These are phyloP conservation scores for Fusarium sp. DNA, from an alignment of 2,329 filamentous ascomycete species.

Conservation along the genomic window DNA sequence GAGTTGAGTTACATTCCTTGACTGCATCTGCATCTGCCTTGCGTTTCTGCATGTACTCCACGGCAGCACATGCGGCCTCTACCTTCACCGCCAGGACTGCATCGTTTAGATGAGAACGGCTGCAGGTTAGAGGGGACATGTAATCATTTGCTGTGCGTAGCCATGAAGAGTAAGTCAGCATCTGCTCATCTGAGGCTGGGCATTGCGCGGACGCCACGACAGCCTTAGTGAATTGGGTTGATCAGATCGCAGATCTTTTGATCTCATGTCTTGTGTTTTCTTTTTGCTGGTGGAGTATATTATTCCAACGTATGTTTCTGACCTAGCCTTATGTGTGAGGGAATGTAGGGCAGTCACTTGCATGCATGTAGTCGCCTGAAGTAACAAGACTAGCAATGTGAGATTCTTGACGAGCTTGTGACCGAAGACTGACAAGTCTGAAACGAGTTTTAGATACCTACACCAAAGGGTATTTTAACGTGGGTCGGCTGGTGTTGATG, in stretches of 20 bases:
- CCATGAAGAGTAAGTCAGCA: slow-evolving; percentile 13
- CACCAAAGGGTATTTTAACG: neutral
- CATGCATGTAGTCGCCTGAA: neutral
- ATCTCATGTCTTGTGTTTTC: slow-evolving; percentile 27
- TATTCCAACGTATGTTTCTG: neutral
- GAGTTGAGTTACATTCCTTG: slow-evolving; percentile 16
- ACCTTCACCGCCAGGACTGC: slow-evolving; percentile 30
- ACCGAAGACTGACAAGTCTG: neutral
- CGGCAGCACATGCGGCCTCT: neutral
- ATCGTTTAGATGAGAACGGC: slow-evolving; percentile 20
- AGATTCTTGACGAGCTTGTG: neutral
- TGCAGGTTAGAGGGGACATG: neutral
- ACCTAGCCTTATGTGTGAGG: neutral
- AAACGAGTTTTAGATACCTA: neutral
- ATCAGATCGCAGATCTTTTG: slow-evolving; percentile 41
- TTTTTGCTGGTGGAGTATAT: slow-evolving; percentile 26
- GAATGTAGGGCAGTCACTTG: slow-evolving; percentile 7
- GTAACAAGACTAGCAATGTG: slow-evolving; percentile 4
- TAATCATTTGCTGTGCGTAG: slow-evolving; percentile 1
- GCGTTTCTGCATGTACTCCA: slow-evolving; percentile 10
- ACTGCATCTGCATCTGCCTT: slow-evolving; percentile 31
- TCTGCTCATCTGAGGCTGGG: slow-evolving; percentile 12
- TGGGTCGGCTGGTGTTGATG: neutral
- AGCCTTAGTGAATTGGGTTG: slow-evolving; percentile 14
- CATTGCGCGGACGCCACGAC: slow-evolving; percentile 10